Evolutionary conservation across 106 monocot genomes (phyloP), one percentile per base, ranked within the genome.

Genomic region (Allium sativum): DNA sequence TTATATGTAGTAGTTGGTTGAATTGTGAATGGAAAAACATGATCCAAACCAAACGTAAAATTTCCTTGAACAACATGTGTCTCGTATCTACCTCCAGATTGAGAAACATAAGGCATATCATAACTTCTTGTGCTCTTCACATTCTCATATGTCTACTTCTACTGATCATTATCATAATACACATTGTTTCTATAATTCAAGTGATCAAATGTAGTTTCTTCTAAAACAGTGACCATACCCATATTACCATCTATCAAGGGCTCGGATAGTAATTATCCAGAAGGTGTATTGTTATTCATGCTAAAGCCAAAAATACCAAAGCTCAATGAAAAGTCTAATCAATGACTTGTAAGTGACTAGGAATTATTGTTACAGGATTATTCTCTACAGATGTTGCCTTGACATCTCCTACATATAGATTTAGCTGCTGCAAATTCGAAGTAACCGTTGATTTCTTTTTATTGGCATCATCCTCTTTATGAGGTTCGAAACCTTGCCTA

Each of bases 251-350:
- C 31, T 41, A 73, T 53, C 18, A 56, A 62, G 8, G 67, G 52
- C 8, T 81, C 79, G 54, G 79, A 72, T 42, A 58, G 48, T 67
- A 80, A 78, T 56, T 76, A 69, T 45, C 87, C 90, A 58, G 90
- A 57, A 71, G 84, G 82, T 31, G 31, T 1, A 21, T 69, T 21
- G 48, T 78, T 68, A 71, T 69, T 68, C 12, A 73, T 62, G 52
- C 77, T 80, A 73, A 90, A 91, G 43, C 78, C 79, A 68, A 91
- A 96, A 72, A 87, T 96, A 60, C 96, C 96, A 68, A 96, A 96
- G 72, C 91, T 96, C 77, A 93, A 65, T 21, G 84, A 88, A 51
- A 84, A 93, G 22, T 93, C 82, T 15, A 77, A 73, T 77, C 73
- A 21, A 82, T 73, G 51, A 88, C 77, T 61, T 84, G 88, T 47